A percentile compares a stretch with the other conserved stretches of the same genome.
Conservation (phyloP, 83 land plant species). For the Isoetes engelmannii region DNA sequence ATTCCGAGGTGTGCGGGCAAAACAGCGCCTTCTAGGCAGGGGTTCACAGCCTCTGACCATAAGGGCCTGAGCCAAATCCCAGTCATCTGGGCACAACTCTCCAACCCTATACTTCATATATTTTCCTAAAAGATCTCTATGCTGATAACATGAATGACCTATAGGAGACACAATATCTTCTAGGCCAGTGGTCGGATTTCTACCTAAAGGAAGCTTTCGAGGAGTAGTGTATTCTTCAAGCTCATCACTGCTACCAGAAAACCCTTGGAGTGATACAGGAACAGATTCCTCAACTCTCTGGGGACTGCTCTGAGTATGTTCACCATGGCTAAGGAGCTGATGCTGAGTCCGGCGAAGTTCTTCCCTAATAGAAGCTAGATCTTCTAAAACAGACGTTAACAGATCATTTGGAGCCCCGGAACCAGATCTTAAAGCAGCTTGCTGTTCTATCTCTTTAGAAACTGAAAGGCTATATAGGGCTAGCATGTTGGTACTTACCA, state of each 20-base stretch:
- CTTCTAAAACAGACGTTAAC: background rate
- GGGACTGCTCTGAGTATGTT: background rate
- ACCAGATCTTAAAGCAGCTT: background rate
- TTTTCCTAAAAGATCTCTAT: background rate
- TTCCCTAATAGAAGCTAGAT: background rate
- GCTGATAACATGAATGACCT: constrained; percentile 8
- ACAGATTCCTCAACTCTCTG: no score
- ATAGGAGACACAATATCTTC: background rate
- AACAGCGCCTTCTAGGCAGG: constrained; percentile 10
- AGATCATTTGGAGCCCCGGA: background rate
- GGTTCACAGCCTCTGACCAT: constrained; percentile 16
- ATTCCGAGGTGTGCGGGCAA: constrained; percentile 1
- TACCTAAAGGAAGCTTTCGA: background rate
- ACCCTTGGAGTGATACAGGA: no score
- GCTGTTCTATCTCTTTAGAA: background rate
- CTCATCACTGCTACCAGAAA: background rate
- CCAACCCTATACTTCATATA: constrained; percentile 14
- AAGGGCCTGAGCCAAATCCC: constrained; percentile 9
- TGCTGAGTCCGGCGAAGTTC: background rate
- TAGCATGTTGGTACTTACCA: background rate
- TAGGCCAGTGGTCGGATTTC: background rate
- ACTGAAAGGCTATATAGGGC: background rate
- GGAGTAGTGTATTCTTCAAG: background rate
- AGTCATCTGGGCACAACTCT: constrained; percentile 12
- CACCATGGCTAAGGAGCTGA: background rate